A percentile compares a stretch with the other conserved stretches of the same genome.
These are phyloP conservation scores for Sclerotinia minor DNA, from an alignment of 2,329 filamentous ascomycete genomes.

Conservation along the genomic window DNA sequence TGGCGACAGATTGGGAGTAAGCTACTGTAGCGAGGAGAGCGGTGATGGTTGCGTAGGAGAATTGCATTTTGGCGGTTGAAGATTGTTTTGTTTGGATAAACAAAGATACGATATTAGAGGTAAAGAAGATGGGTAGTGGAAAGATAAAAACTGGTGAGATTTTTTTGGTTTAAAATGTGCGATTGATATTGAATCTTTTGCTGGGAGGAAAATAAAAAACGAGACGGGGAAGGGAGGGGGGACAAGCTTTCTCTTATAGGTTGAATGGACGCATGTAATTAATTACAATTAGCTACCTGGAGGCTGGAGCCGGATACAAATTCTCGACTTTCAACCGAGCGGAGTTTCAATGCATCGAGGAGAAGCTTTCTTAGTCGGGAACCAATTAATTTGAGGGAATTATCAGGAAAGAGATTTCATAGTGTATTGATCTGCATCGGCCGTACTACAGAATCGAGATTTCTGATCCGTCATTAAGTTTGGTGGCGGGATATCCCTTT, in stretches of 20 bases:
- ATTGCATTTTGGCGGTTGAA: constrained; percentile 29
- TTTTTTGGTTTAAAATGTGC: neutral
- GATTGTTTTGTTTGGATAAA: neutral
- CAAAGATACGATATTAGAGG: neutral
- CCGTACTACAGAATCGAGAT: neutral
- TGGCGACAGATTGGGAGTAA: constrained; percentile 32
- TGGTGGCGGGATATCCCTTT: neutral
- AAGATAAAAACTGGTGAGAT: neutral
- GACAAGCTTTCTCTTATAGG: constrained; percentile 17
- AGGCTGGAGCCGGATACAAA: constrained; percentile 5
- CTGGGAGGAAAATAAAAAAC: no score
- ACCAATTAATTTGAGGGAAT: constrained; percentile 9
- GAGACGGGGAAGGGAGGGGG: neutral
- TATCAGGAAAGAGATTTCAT: neutral
- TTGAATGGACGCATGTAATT: neutral
- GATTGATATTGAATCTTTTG: no score
- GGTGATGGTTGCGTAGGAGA: constrained; percentile 26
- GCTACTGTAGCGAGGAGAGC: constrained; percentile 29
- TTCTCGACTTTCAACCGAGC: constrained; percentile 13
- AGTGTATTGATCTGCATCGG: neutral
- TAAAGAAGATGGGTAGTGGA: neutral
- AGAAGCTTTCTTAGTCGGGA: constrained; percentile 6
- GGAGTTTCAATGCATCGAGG: constrained; percentile 12
- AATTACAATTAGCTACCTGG: constrained; percentile 1
- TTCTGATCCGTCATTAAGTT: neutral